phyloP scores from a whole-genome alignment of 257 asterid species.

The Ehretia macrophylla region DNA sequence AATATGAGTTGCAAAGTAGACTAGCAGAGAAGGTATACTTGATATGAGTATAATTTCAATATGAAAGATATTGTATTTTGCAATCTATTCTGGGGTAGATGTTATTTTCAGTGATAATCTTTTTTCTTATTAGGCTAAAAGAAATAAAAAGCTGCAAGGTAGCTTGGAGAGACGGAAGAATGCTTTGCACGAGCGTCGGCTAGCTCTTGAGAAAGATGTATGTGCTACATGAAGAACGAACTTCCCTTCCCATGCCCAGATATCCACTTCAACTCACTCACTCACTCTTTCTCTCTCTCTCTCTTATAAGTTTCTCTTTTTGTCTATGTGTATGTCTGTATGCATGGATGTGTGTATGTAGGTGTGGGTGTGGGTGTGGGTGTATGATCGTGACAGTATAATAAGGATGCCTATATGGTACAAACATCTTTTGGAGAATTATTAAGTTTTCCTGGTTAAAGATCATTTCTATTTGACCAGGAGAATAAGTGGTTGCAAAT shows the following conservation, averaged over 20 bases:
- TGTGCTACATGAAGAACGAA: conserved; percentile 13
- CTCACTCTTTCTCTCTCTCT: not conserved
- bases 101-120: conserved; percentile 17
- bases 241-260: not conserved
- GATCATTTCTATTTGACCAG: not conserved
- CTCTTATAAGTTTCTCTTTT: not conserved
- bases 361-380: too few relatives aligned
- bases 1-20: conserved; percentile 55
- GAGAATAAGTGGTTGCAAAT: not conserved
- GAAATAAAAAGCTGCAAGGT: conserved; percentile 52
- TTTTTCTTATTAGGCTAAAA: conserved; percentile 40
- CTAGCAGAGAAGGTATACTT: conserved; percentile 59
- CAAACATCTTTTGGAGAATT: not conserved
- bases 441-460: not conserved
- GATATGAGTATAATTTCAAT: conserved; percentile 11
- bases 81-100: conserved; percentile 7
- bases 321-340: too few relatives aligned
- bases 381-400: not conserved
- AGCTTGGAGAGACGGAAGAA: conserved; percentile 58
- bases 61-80: conserved; percentile 1
- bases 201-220: conserved; percentile 86
- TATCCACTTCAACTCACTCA: not conserved
- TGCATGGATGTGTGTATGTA: not conserved
- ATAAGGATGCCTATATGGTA: not conserved
- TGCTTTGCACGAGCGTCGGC: conserved; percentile 65